Base-by-base conservation (phyloP, 768 basidiomycete genomes). In the Russula virescens region DNA sequence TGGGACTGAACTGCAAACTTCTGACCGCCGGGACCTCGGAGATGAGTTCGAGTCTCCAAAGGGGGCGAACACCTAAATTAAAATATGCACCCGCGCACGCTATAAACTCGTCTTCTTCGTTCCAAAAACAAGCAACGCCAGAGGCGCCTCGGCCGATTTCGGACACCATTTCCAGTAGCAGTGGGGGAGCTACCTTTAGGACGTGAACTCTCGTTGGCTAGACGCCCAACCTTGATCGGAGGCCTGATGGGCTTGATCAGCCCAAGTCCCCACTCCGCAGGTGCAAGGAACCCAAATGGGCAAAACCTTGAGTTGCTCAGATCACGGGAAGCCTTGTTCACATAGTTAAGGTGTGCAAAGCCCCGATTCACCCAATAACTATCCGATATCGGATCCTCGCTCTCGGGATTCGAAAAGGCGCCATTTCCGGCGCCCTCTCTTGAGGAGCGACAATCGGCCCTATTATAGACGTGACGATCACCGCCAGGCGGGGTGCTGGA, bases 61-160 rank as follows among this genome's bases (percentile, higher is more conserved):
- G 35, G 14, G 34, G 14, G 21, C 26, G 38, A 63, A 47, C 42
- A 46, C 38, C 23, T 56, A 63, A 63, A 53, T 63, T 58, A 63
- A 63, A 63, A 63, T 54, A 52, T 53, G 49, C 50, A 38, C 43
- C 45, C 43, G 34, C 23, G 31, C 18, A 26, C 42, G 19, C 55
- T 49, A 48, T 28, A 31, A 50, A 43, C 40, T 46, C 46, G 8
- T 42, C 49, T n/a, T 46, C 35, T 45, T 48, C 10, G 21, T n/a
- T 1, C 40, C 62, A 40, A 52, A 50, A 48, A 31, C 18, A 34
- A 34, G 35, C 38, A 23, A 18, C 38, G 13, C 23, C n/a, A 60
- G 53, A 55, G 50, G 58, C 63, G 47, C 53, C 53, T 52, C 47
- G 53, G 63, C 63, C 63, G 19, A 34, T 64, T 60, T 60, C 58